phyloP scores from a whole-genome alignment of 106 monocot species.

The Chionographis japonica region DNA sequence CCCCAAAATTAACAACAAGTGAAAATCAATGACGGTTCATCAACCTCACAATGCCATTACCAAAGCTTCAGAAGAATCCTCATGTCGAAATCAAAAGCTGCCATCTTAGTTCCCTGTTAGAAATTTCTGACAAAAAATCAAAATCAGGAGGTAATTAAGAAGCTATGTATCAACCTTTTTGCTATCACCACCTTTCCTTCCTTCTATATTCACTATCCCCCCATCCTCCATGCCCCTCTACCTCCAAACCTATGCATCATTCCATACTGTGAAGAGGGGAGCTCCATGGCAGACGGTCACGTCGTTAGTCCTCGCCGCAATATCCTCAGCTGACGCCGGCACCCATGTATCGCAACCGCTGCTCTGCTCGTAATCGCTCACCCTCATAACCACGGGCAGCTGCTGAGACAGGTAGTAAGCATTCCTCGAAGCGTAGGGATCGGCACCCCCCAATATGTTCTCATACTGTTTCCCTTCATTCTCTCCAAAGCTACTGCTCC shows the following conservation, averaged over 20 bases:
- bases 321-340: conserved; percentile 17
- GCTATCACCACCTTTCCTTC: not conserved
- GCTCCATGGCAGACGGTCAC: conserved; percentile 32
- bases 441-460: conserved; percentile 22
- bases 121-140: conserved; percentile 3
- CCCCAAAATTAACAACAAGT: conserved; percentile 76
- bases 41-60: conserved; percentile 36
- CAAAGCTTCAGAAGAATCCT: conserved; percentile 48
- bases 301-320: conserved; percentile 9
- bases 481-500: conserved; percentile 20
- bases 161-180: conserved; percentile 1
- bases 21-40: not conserved
- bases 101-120: not conserved
- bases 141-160: not conserved
- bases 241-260: conserved; percentile 32
- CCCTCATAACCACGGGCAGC: conserved; percentile 12
- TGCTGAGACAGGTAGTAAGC: conserved; percentile 34
- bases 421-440: conserved; percentile 32
- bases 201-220: not conserved
- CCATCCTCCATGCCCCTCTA: not conserved
- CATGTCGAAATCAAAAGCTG: not conserved
- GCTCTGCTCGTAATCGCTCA: conserved; percentile 3
- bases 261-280: conserved; percentile 71
- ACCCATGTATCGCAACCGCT: conserved; percentile 13
- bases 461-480: conserved; percentile 40